These are phyloP conservation scores for Hypoxylon sp. DNA, from an alignment of 2,329 filamentous ascomycete species.

Conservation along the genomic window DNA sequence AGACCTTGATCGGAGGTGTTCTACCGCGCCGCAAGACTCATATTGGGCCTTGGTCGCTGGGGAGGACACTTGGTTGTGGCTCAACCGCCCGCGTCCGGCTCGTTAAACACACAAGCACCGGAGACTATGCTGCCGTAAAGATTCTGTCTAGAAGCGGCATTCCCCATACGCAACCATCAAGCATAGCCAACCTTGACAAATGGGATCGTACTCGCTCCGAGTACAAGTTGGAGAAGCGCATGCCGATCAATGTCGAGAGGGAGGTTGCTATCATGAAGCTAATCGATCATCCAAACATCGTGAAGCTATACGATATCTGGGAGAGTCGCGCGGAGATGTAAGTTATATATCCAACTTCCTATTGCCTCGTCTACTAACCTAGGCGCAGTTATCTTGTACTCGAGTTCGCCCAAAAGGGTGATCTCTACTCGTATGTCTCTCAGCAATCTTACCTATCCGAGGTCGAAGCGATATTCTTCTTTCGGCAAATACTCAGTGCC, in stretches of 20 bases:
- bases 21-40: conserved; percentile 73
- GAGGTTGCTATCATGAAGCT: conserved; percentile 98
- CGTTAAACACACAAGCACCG: conserved; percentile 83
- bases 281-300: conserved; percentile 94
- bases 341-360: conserved; percentile 55
- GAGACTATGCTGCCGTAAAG: conserved; percentile 91
- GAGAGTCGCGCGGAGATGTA: conserved; percentile 96
- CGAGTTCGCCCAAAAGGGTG: conserved; percentile 85
- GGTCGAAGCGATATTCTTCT: conserved; percentile 84
- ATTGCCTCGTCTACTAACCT: conserved; percentile 42
- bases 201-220: conserved; percentile 73
- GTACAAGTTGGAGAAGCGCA: conserved; percentile 74
- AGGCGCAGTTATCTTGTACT: conserved; percentile 87
- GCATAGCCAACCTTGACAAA: conserved; percentile 85
- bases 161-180: conserved; percentile 86
- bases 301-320: conserved; percentile 96
- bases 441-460: conserved; percentile 81
- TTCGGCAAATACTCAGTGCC: conserved; percentile 93
- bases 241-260: conserved; percentile 90
- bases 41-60: conserved; percentile 94
- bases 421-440: conserved; percentile 90
- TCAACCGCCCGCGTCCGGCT: conserved; percentile 90
- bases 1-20: conserved; percentile 50
- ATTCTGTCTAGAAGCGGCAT: conserved; percentile 90
- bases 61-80: conserved; percentile 89